Percentiles rank a stretch among this genome's conserved stretches.
Evolutionary conservation across 768 basidiomycete genomes (phyloP).

Genomic region (Leccinum pellstonianum): DNA sequence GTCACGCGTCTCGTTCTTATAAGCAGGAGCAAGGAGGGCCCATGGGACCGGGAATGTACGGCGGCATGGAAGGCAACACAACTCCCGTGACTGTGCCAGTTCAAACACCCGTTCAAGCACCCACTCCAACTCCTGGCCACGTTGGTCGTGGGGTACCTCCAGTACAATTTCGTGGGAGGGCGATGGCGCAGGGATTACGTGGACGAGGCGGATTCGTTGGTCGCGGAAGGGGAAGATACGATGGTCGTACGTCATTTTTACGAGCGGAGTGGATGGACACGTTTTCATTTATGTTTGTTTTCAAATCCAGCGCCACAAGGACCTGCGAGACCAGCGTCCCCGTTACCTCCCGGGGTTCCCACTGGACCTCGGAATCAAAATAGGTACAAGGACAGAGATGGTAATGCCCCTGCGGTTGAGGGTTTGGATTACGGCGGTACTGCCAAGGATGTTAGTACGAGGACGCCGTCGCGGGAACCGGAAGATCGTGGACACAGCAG

Average conservation of each 20-base stretch:
- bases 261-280: background rate
- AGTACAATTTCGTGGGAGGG: conserved; percentile 44
- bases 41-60: conserved; percentile 71
- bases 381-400: conserved; percentile 88
- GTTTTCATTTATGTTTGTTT: background rate
- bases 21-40: conserved; percentile 55
- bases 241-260: conserved; percentile 38
- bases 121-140: conserved; percentile 32
- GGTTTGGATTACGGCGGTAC: conserved; percentile 84
- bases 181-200: conserved; percentile 42
- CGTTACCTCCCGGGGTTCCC: conserved; percentile 82
- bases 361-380: conserved; percentile 87
- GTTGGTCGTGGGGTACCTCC: conserved; percentile 35
- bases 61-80: conserved; percentile 54
- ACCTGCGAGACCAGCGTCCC: conserved; percentile 76
- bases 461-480: conserved; percentile 65
- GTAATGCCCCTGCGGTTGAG: conserved; percentile 81
- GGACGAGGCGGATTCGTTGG: conserved; percentile 43
- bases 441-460: conserved; percentile 40
- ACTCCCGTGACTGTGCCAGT: conserved; percentile 47
- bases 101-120: conserved; percentile 32
- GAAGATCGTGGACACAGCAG: conserved; percentile 64
- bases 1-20: conserved; percentile 20
- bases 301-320: conserved; percentile 39
- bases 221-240: conserved; percentile 38